Evolutionary conservation across 106 monocot genomes (phyloP).

Genomic region (Acanthochlamys bracteata): DNA sequence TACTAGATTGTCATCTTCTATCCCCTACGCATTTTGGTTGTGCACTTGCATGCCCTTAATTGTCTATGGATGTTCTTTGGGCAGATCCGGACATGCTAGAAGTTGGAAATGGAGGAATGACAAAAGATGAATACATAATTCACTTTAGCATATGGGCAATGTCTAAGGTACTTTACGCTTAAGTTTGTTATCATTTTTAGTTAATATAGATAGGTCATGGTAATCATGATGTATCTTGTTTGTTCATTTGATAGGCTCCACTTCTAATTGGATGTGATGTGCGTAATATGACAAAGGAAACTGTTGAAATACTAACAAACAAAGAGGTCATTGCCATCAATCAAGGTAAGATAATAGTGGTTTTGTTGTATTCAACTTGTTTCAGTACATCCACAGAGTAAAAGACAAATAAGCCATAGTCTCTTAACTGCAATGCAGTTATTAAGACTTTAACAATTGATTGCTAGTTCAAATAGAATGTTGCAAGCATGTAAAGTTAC

Average conservation of each 20-base stretch:
- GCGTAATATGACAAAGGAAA: conserved; percentile 43
- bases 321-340: conserved; percentile 69
- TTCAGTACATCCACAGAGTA: too few species aligned
- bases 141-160: conserved; percentile 92
- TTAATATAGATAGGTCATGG: background rate
- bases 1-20: too few species aligned
- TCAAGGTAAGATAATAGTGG: conserved; percentile 33
- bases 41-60: too few species aligned
- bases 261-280: conserved; percentile 76
- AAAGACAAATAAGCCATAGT: too few species aligned
- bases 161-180: conserved; percentile 40
- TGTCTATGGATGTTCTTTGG: background rate
- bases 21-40: too few species aligned
- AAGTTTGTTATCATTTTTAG: background rate
- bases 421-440: too few species aligned
- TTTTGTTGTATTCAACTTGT: too few species aligned
- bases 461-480: too few species aligned
- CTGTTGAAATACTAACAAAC: conserved; percentile 44
- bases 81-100: conserved; percentile 94
- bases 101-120: conserved; percentile 91
- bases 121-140: conserved; percentile 55
- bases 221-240: background rate
- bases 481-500: too few species aligned
- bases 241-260: conserved; percentile 39
- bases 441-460: too few species aligned